Percentiles rank a stretch among this genome's conserved stretches.
phyloP scores from a whole-genome alignment of 352 stramenopile genomes.

The Phytophthora podocarpi region DNA sequence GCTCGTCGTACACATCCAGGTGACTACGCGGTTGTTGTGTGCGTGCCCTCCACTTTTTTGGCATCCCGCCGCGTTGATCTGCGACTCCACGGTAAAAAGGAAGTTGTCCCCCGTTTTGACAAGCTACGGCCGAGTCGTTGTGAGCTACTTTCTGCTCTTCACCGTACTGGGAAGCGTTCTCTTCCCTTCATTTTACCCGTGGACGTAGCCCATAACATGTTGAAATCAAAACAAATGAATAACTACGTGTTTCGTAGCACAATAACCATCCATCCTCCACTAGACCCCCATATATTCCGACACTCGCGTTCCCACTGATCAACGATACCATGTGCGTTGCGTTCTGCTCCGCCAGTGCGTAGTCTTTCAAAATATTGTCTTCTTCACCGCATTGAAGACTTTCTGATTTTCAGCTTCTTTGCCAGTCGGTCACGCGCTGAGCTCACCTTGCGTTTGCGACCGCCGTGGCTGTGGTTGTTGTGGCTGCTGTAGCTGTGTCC shows the following conservation, averaged over 20 bases:
- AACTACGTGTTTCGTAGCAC: conserved; percentile 27
- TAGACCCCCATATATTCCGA: neutral
- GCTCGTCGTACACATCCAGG: conserved; percentile 86
- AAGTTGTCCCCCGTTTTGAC: conserved; percentile 15
- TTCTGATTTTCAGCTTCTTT: conserved; percentile 86
- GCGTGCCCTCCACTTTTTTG: conserved; percentile 85
- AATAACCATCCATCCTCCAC: conserved; percentile 23
- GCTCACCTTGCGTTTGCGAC: conserved; percentile 53
- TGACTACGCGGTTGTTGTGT: conserved; percentile 79
- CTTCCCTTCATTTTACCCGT: conserved; percentile 85
- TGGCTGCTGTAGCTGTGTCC: conserved; percentile 28
- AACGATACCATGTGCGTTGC: conserved; percentile 4
- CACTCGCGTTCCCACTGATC: conserved; percentile 3
- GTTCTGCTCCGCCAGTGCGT: neutral
- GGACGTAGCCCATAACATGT: conserved; percentile 48
- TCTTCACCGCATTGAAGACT: conserved; percentile 42
- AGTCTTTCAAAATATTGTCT: conserved; percentile 1
- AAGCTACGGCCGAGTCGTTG: conserved; percentile 36
- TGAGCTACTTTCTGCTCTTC: conserved; percentile 79
- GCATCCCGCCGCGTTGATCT: conserved; percentile 52
- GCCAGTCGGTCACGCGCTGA: conserved; percentile 73
- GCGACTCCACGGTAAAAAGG: neutral
- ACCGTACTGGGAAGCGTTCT: conserved; percentile 67
- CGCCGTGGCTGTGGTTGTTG: conserved; percentile 6
- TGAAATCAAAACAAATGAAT: conserved; percentile 23